These are phyloP conservation scores for Nitzschia sp. DNA, from an alignment of 108 stramenopile genomes.

Conservation along the genomic window DNA sequence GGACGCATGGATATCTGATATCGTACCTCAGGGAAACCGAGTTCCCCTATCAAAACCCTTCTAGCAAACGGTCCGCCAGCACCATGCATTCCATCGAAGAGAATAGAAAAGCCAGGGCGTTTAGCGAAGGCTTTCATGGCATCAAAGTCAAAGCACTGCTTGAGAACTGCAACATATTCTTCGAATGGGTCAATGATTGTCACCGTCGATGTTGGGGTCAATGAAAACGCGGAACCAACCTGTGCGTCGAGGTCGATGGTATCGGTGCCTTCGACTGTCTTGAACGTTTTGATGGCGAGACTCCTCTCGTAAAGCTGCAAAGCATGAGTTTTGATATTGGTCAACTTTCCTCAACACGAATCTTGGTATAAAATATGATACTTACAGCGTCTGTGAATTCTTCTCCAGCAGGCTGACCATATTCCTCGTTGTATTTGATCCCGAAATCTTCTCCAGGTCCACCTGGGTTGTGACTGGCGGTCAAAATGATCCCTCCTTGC, in stretches of 20 bases:
- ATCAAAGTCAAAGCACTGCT: conserved; percentile 95
- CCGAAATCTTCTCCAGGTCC: conserved; percentile 99
- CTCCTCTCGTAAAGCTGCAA: conserved; percentile 68
- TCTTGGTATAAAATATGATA: conserved; percentile 12
- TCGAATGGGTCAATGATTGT: conserved; percentile 85
- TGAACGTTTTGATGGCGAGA: conserved; percentile 60
- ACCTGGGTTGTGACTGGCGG: conserved; percentile 98
- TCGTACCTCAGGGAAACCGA: conserved; percentile 82
- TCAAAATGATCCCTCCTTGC: conserved; percentile 91
- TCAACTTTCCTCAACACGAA: not conserved
- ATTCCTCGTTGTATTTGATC: conserved; percentile 95
- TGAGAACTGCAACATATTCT: conserved; percentile 85
- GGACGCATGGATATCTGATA: too few relatives aligned
- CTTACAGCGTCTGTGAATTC: conserved; percentile 92
- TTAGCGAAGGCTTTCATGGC: conserved; percentile 69
- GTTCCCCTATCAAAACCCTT: conserved; percentile 90
- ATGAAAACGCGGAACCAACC: conserved; percentile 57
- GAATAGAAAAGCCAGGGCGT: conserved; percentile 79
- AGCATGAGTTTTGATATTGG: not conserved
- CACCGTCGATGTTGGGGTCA: conserved; percentile 68
- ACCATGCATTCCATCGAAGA: conserved; percentile 99
- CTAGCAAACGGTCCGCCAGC: conserved; percentile 96
- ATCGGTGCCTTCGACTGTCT: conserved; percentile 55
- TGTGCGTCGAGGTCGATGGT: conserved; percentile 67
- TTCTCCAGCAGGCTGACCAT: conserved; percentile 98